Percentiles rank a stretch among this genome's conserved stretches.
Evolutionary conservation across 768 basidiomycete species (phyloP).

Genomic region (Tephrocybe sp.): DNA sequence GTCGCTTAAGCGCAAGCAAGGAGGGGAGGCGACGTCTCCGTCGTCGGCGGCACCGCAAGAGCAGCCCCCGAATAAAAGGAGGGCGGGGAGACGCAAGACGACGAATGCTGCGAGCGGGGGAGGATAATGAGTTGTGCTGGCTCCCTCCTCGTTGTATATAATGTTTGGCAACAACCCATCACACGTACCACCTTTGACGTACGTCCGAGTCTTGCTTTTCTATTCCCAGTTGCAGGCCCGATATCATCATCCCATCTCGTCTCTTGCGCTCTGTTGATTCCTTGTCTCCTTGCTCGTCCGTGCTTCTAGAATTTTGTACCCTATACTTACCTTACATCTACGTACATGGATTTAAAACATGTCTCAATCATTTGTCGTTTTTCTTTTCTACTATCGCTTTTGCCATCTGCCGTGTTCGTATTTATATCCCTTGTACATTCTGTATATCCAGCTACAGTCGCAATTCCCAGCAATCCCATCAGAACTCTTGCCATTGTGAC

Average conservation of each 20-base stretch:
- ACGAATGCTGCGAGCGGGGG: conserved; percentile 37
- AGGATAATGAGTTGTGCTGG: not conserved
- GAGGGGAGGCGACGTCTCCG: conserved; percentile 45
- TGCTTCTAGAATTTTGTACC: conserved; percentile 14
- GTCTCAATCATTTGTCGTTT: conserved; percentile 19
- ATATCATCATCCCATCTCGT: not conserved
- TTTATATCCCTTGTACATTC: conserved; percentile 22
- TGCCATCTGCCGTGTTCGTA: conserved; percentile 8
- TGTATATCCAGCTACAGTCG: conserved; percentile 15
- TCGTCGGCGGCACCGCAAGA: conserved; percentile 39
- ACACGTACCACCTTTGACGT: not conserved
- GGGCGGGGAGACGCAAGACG: conserved; percentile 52
- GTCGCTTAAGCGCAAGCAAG: conserved; percentile 55
- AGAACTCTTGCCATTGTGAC: not conserved
- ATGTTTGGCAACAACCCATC: too few relatives aligned
- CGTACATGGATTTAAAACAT: conserved; percentile 30
- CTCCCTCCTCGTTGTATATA: too few relatives aligned
- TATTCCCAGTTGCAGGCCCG: not conserved
- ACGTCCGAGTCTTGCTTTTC: not conserved
- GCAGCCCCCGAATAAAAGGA: conserved; percentile 48
- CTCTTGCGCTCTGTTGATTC: conserved; percentile 1
- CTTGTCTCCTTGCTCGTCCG: not conserved
- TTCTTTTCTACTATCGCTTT: conserved; percentile 12
- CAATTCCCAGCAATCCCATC: not conserved
- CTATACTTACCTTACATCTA: conserved; percentile 16